phyloP scores from a whole-genome alignment of 257 asterid genomes.

The Voacanga thouarsii region DNA sequence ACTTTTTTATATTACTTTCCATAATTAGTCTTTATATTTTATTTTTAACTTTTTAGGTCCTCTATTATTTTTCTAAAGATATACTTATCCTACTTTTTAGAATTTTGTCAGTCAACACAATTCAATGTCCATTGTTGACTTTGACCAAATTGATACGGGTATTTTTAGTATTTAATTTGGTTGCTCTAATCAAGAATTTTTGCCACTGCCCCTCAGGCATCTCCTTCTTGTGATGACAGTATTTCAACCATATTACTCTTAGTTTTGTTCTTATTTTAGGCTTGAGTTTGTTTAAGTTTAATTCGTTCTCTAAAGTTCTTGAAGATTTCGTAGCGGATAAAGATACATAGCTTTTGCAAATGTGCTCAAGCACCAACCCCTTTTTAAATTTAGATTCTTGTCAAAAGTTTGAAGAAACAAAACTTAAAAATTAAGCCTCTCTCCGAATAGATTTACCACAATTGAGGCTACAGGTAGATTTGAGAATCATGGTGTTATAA shows the following conservation, averaged over 20 bases:
- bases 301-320: slow-evolving; percentile 6
- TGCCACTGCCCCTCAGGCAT: background rate
- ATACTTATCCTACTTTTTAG: no score
- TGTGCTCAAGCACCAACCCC: background rate
- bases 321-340: slow-evolving; percentile 12
- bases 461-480: no score
- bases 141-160: no score
- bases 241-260: background rate
- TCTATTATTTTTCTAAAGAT: no score
- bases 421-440: background rate
- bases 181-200: background rate
- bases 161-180: no score
- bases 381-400: background rate
- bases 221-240: background rate
- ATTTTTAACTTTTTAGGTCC: no score
- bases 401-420: background rate
- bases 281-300: background rate
- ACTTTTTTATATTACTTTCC: no score
- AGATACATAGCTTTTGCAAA: background rate
- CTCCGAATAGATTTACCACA: no score
- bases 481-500: no score
- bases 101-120: no score
- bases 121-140: no score
- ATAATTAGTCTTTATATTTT: no score
- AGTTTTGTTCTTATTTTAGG: background rate